Conservation (phyloP, 305 asterid species). For the Euphrasia arctica region DNA sequence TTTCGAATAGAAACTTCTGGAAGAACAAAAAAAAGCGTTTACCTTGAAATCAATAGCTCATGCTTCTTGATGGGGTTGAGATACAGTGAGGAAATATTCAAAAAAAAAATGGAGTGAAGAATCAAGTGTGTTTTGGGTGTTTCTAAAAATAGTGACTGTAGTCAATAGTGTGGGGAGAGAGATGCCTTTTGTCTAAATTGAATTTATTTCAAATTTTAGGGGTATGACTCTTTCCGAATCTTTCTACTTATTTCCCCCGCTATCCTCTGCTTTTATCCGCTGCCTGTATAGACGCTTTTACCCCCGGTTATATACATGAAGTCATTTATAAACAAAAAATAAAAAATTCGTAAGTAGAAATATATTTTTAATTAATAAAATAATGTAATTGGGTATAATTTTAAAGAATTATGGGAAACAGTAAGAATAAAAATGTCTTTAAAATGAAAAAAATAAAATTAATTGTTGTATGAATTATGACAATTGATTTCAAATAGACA, state of each 20-base stretch:
- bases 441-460: no score
- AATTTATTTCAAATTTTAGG: conserved; percentile 20
- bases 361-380: no score
- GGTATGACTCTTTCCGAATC: conserved; percentile 31
- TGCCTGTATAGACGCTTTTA: background rate
- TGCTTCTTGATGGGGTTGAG: conserved; percentile 17
- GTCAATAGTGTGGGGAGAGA: background rate
- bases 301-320: background rate
- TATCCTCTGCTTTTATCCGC: conserved; percentile 26
- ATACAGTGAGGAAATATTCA: background rate
- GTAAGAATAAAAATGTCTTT: no score
- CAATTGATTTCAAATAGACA: no score
- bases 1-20: background rate
- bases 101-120: background rate
- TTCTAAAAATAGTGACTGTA: background rate
- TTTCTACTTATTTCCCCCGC: conserved; percentile 48
- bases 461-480: no score
- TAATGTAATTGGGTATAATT: no score
- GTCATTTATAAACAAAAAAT: no score
- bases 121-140: background rate
- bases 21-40: background rate
- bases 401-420: no score
- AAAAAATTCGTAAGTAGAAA: no score
- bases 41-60: conserved; percentile 20
- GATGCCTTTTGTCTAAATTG: conserved; percentile 28